phyloP scores from a whole-genome alignment of 2,329 filamentous ascomycete species.

The Pseudocercospora eumusae region DNA sequence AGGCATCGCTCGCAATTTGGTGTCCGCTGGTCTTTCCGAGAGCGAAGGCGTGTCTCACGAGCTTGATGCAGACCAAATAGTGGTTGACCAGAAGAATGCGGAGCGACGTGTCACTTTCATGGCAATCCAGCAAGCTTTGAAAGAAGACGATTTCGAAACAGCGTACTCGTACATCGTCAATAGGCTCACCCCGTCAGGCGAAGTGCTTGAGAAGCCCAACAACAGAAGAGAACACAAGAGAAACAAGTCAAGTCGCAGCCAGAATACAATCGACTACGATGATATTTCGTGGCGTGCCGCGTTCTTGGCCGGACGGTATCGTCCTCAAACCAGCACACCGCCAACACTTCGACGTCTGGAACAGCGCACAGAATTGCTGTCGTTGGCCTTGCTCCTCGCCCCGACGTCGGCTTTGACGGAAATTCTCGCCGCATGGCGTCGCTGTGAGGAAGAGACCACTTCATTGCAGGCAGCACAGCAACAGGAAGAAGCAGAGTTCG shows the following conservation, averaged over 20 bases:
- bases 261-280: constrained; percentile 47
- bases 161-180: constrained; percentile 82
- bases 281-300: constrained; percentile 78
- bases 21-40: constrained; percentile 52
- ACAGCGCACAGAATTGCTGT: constrained; percentile 77
- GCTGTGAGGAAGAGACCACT: constrained; percentile 76
- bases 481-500: constrained; percentile 69
- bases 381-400: constrained; percentile 72
- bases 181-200: constrained; percentile 53
- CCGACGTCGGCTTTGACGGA: constrained; percentile 70
- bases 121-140: constrained; percentile 64
- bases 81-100: constrained; percentile 41
- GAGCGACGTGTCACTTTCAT: constrained; percentile 73
- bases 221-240: constrained; percentile 13
- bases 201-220: constrained; percentile 27
- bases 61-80: constrained; percentile 35
- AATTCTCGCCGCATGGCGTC: constrained; percentile 71
- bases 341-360: constrained; percentile 69
- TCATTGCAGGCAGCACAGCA: constrained; percentile 66
- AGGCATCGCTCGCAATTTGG: constrained; percentile 67
- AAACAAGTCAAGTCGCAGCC: constrained; percentile 29
- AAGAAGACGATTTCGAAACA: constrained; percentile 80
- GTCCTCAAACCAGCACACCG: constrained; percentile 50
- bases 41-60: constrained; percentile 37
- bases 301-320: constrained; percentile 74